phyloP scores from a whole-genome alignment of 2,329 filamentous ascomycete genomes.

The Exophiala spinifera region DNA sequence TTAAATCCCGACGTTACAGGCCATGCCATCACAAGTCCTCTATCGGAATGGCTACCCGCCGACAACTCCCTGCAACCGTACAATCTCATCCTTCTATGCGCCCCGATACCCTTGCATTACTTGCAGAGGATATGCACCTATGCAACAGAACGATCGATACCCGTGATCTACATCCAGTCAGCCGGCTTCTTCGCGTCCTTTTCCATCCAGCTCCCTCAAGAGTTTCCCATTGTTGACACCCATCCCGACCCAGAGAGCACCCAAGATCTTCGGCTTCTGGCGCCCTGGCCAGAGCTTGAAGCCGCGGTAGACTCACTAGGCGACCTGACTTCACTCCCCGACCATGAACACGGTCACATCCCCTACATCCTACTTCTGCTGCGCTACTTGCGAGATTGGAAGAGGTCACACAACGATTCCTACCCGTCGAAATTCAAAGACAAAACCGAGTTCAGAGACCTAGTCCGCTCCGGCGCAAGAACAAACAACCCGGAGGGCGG shows the following conservation, averaged over 20 bases:
- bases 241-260: slow-evolving; percentile 85
- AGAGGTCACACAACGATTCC: slow-evolving; percentile 62
- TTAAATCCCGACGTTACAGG: slow-evolving; percentile 90
- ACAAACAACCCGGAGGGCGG: slow-evolving; percentile 75
- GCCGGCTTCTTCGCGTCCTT: slow-evolving; percentile 90
- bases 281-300: slow-evolving; percentile 79
- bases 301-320: slow-evolving; percentile 63
- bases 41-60: slow-evolving; percentile 39
- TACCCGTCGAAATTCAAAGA: slow-evolving; percentile 75
- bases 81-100: slow-evolving; percentile 60
- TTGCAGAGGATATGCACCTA: slow-evolving; percentile 51
- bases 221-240: slow-evolving; percentile 90
- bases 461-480: slow-evolving; percentile 65
- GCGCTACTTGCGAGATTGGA: slow-evolving; percentile 80
- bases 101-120: slow-evolving; percentile 54
- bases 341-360: slow-evolving; percentile 85
- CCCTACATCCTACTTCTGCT: slow-evolving; percentile 82
- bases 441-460: slow-evolving; percentile 75
- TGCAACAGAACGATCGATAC: slow-evolving; percentile 59
- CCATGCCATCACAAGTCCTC: slow-evolving; percentile 55
- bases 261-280: slow-evolving; percentile 77
- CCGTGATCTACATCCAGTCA: slow-evolving; percentile 80
- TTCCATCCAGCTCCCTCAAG: slow-evolving; percentile 70
- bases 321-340: slow-evolving; percentile 65
- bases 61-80: slow-evolving; percentile 46